Conservation (phyloP, 2,329 filamentous ascomycete species). For the Hymenoscyphus occultus region DNA sequence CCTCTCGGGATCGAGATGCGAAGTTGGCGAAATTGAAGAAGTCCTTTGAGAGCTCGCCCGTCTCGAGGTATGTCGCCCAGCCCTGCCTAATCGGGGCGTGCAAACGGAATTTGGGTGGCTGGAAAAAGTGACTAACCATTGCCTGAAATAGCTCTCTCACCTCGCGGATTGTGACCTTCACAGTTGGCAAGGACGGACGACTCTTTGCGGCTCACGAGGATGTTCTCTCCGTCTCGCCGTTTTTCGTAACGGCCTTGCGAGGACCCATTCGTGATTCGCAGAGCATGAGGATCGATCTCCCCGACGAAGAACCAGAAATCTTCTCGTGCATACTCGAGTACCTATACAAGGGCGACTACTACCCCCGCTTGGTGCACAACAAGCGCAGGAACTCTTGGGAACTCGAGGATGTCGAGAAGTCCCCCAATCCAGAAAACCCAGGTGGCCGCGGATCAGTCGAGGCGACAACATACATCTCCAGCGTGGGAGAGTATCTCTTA, state of each 20-base stretch:
- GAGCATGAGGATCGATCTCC: slow-evolving; percentile 72
- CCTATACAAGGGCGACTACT: slow-evolving; percentile 64
- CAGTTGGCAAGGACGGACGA: slow-evolving; percentile 76
- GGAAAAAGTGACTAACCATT: slow-evolving; percentile 17
- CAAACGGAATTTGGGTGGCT: slow-evolving; percentile 12
- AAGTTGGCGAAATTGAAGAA: slow-evolving; percentile 84
- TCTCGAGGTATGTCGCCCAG: slow-evolving; percentile 45
- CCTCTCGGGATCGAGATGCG: slow-evolving; percentile 65
- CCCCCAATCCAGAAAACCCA: slow-evolving; percentile 19
- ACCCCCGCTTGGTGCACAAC: slow-evolving; percentile 82
- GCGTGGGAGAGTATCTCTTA: slow-evolving; percentile 64
- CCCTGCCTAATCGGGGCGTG: slow-evolving; percentile 17
- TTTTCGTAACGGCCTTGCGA: slow-evolving; percentile 66
- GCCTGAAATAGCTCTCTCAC: slow-evolving; percentile 48
- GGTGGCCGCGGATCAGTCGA: slow-evolving; percentile 59
- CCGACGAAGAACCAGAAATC: slow-evolving; percentile 86
- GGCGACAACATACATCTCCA: slow-evolving; percentile 67
- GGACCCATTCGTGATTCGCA: slow-evolving; percentile 59
- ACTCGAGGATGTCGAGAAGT: slow-evolving; percentile 61
- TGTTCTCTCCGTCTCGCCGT: slow-evolving; percentile 73
- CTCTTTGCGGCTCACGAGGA: slow-evolving; percentile 92
- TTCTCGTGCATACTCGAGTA: slow-evolving; percentile 94
- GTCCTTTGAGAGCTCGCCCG: slow-evolving; percentile 62
- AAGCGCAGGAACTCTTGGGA: slow-evolving; percentile 84
- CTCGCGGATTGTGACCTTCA: slow-evolving; percentile 74